Conservation (phyloP, 805 yeast species). For the Lachancea quebecensis region DNA sequence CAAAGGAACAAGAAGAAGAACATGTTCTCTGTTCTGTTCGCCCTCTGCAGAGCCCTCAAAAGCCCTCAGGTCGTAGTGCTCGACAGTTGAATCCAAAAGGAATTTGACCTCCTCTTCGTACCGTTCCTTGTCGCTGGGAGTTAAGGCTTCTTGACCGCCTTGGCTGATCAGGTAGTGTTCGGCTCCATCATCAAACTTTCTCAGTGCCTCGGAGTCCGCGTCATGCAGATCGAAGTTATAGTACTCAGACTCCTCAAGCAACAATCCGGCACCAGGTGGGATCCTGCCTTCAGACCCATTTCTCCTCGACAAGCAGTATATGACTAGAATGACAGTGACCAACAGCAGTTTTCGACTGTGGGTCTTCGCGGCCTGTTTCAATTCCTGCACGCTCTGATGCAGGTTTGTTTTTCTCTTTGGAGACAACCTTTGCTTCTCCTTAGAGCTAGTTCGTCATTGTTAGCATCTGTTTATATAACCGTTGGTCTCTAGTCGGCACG, state of each 20-base stretch:
- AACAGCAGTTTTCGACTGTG: neutral
- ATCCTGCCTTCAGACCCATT: no score
- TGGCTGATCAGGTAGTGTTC: constrained; percentile 33
- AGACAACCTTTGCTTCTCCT: constrained; percentile 1
- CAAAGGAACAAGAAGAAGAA: constrained; percentile 66
- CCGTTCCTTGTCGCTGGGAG: constrained; percentile 26
- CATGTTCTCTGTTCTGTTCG: constrained; percentile 47
- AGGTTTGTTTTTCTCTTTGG: constrained; percentile 1
- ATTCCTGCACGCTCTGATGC: neutral
- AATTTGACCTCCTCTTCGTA: constrained; percentile 33
- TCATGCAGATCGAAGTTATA: constrained; percentile 31
- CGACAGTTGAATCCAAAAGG: constrained; percentile 42
- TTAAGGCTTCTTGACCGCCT: constrained; percentile 28
- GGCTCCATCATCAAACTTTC: constrained; percentile 35
- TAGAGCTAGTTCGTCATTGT: neutral
- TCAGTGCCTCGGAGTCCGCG: constrained; percentile 29
- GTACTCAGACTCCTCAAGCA: constrained; percentile 27
- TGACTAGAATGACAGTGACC: neutral
- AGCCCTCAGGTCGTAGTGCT: constrained; percentile 54
- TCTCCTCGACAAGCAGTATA: neutral
- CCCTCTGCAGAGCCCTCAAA: constrained; percentile 51
- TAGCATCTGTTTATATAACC: neutral
- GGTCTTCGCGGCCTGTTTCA: neutral
- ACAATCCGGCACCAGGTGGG: neutral
- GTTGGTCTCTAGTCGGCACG: no score